phyloP scores from a whole-genome alignment of 805 yeast genomes.

The Candida boleticola region DNA sequence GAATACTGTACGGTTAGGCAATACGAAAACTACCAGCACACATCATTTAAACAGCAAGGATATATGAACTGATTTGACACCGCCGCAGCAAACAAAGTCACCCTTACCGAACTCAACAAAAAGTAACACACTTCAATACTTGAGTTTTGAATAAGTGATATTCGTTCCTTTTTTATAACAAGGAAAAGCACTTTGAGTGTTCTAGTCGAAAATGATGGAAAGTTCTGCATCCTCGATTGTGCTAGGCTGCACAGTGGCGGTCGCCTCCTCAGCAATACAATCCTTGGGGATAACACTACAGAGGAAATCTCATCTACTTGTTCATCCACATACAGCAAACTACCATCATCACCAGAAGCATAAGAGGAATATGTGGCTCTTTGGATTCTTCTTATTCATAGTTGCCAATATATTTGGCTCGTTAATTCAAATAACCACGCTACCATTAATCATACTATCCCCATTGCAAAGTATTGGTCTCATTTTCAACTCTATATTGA shows the following conservation, averaged over 20 bases:
- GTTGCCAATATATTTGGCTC: constrained; percentile 78
- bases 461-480: constrained; percentile 86
- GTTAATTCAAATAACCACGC: constrained; percentile 75
- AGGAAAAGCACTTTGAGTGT: too few species aligned
- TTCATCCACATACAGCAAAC: constrained; percentile 31
- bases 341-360: constrained; percentile 29
- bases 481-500: constrained; percentile 74
- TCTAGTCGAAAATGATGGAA: too few species aligned
- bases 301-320: constrained; percentile 66
- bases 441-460: constrained; percentile 75
- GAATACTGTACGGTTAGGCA: too few species aligned
- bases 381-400: constrained; percentile 70
- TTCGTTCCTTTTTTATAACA: too few species aligned
- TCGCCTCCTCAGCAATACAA: constrained; percentile 74
- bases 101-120: too few species aligned
- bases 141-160: too few species aligned
- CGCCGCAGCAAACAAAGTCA: too few species aligned
- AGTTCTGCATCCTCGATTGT: constrained; percentile 28
- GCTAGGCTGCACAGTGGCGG: constrained; percentile 67
- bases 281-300: constrained; percentile 81
- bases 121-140: too few species aligned
- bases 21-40: too few species aligned
- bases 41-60: too few species aligned
- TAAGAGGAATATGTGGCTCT: constrained; percentile 65
- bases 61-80: too few species aligned